Conservation (phyloP, 2,329 filamentous ascomycete genomes). For the Mycosphaerella sp. region DNA sequence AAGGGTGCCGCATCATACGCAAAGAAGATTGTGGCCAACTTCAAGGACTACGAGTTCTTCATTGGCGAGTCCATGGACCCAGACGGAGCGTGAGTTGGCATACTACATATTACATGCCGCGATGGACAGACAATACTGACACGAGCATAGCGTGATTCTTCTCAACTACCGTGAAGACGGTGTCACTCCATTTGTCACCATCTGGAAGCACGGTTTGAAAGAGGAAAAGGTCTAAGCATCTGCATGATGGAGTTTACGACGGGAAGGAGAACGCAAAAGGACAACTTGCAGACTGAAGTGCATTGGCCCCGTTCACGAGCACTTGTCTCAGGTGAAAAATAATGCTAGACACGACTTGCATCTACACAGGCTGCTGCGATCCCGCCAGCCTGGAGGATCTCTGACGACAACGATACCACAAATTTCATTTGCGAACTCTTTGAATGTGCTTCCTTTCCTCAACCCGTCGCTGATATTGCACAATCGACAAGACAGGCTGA, state of each 20-base stretch:
- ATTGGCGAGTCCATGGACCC: slow-evolving; percentile 88
- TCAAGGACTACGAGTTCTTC: slow-evolving; percentile 95
- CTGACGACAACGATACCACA: slow-evolving; percentile 10
- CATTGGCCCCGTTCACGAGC: neutral
- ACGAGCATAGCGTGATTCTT: slow-evolving; percentile 64
- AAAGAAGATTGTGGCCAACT: slow-evolving; percentile 78
- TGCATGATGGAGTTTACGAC: slow-evolving; percentile 1
- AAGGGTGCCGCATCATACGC: slow-evolving; percentile 64
- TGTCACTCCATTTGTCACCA: slow-evolving; percentile 75
- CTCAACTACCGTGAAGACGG: slow-evolving; percentile 98
- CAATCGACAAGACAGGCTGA: no score
- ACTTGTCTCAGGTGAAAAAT: slow-evolving; percentile 7
- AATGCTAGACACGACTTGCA: slow-evolving; percentile 21
- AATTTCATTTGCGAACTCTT: slow-evolving; percentile 1
- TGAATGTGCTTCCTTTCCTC: neutral
- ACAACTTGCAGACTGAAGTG: slow-evolving; percentile 7
- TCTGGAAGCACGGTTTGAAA: slow-evolving; percentile 92
- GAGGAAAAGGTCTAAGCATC: slow-evolving; percentile 78
- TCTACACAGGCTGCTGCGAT: slow-evolving; percentile 2
- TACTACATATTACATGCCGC: neutral
- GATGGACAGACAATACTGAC: neutral
- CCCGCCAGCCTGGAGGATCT: neutral
- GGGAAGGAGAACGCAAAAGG: slow-evolving; percentile 3
- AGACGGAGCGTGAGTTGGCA: slow-evolving; percentile 76
- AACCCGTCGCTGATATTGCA: no score